Percentiles rank a stretch among this genome's conserved stretches.
These are phyloP conservation scores for Trichosanthes cucumerina DNA, from an alignment of 306 rosid genomes.

Conservation along the genomic window DNA sequence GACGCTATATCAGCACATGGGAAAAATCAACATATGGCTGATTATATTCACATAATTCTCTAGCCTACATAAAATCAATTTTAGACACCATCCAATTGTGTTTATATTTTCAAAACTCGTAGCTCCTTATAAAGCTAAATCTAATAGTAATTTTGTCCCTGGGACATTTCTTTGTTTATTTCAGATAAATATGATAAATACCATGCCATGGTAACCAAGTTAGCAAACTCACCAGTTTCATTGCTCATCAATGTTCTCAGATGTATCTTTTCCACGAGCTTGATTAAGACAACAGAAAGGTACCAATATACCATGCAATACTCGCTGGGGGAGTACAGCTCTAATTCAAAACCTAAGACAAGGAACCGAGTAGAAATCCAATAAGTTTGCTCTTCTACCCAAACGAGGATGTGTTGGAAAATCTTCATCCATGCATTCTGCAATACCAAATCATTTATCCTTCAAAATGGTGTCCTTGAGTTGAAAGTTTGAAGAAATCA, in stretches of 20 bases:
- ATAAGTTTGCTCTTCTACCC: conserved; percentile 93
- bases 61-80: not conserved
- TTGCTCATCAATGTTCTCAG: conserved; percentile 39
- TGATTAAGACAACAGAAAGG: conserved; percentile 57
- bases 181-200: not conserved
- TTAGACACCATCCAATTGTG: not conserved
- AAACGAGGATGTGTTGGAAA: conserved; percentile 70
- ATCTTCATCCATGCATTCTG: conserved; percentile 61
- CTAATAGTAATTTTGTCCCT: not conserved
- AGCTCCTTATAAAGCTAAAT: not conserved
- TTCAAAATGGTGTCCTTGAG: not conserved
- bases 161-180: not conserved
- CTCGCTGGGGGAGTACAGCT: conserved; percentile 77
- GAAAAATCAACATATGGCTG: not conserved
- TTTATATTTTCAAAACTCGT: not conserved
- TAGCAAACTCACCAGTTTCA: conserved; percentile 39
- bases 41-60: not conserved
- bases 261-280: conserved; percentile 73
- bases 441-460: conserved; percentile 28
- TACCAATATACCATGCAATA: conserved; percentile 99
- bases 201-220: not conserved
- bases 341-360: conserved; percentile 82
- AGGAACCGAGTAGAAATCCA: conserved; percentile 95
- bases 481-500: not conserved
- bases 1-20: not conserved